Percentiles rank a stretch among this genome's conserved stretches.
These are phyloP conservation scores for Ascochyta clinopodiicola DNA, from an alignment of 2,329 filamentous ascomycete species.

Conservation along the genomic window DNA sequence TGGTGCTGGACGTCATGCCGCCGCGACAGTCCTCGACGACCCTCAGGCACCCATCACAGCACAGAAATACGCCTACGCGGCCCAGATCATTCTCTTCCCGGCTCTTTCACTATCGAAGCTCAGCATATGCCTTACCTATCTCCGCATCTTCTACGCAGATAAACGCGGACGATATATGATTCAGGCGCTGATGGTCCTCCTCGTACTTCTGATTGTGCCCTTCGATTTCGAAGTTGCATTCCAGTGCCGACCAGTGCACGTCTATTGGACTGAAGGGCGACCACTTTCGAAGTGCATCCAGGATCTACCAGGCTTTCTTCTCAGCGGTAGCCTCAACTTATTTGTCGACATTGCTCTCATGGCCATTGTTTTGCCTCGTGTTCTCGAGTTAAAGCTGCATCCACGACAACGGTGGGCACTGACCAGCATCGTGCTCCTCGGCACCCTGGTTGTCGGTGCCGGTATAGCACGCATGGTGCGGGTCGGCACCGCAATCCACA, in stretches of 20 bases:
- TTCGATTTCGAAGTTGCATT: conserved; percentile 23
- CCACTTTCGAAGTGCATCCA: conserved; percentile 23
- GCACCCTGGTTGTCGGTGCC: conserved; percentile 24
- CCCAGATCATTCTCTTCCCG: conserved; percentile 21
- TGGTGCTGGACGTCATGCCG: conserved; percentile 26
- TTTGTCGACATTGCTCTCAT: conserved; percentile 27
- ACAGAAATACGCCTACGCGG: conserved; percentile 30
- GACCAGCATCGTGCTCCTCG: conserved; percentile 26
- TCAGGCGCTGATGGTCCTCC: conserved; percentile 16
- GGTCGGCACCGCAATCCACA: conserved; percentile 18
- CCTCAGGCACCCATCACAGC: conserved; percentile 11
- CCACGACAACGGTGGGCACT: conserved; percentile 24
- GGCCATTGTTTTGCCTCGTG: conserved; percentile 27
- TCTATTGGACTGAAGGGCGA: conserved; percentile 30
- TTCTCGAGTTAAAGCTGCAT: conserved; percentile 26
- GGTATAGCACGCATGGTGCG: conserved; percentile 28
- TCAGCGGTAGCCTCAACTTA: conserved; percentile 24
- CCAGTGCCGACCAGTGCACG: conserved; percentile 26
- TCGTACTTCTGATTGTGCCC: conserved; percentile 20
- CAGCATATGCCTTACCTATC: conserved; percentile 33
- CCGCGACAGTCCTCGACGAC: conserved; percentile 3
- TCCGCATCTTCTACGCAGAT: conserved; percentile 31
- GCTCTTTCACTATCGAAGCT: conserved; percentile 28
- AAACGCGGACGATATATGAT: conserved; percentile 24
- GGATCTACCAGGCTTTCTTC: conserved; percentile 18